These are phyloP conservation scores for Phytophthora colocasiae DNA, from an alignment of 352 stramenopile species.

Conservation along the genomic window DNA sequence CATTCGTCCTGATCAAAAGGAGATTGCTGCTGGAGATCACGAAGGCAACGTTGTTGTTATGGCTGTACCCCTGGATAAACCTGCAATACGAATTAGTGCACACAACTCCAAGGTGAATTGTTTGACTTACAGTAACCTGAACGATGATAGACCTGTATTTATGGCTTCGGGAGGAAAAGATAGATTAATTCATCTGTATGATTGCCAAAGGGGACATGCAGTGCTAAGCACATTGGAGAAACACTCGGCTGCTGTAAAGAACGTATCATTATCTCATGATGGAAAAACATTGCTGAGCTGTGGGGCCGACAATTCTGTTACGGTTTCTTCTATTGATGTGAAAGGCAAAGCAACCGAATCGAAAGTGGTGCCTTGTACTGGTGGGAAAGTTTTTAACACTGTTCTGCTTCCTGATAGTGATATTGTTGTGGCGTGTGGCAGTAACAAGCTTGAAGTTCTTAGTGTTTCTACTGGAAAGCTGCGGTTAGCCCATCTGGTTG, in stretches of 20 bases:
- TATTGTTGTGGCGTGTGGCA: constrained; percentile 69
- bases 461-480: constrained; percentile 68
- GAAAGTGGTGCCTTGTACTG: constrained; percentile 57
- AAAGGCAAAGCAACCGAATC: constrained; percentile 51
- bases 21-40: constrained; percentile 76
- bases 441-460: constrained; percentile 86
- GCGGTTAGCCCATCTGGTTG: constrained; percentile 63
- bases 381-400: constrained; percentile 85
- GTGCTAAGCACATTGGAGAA: constrained; percentile 73
- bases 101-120: constrained; percentile 84
- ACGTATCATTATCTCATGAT: constrained; percentile 74
- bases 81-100: constrained; percentile 48
- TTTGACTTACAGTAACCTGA: constrained; percentile 53
- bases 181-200: constrained; percentile 83
- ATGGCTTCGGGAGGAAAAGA: constrained; percentile 85
- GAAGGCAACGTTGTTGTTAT: constrained; percentile 71
- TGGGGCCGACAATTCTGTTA: constrained; percentile 77
- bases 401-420: constrained; percentile 77
- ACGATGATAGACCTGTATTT: constrained; percentile 27
- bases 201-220: constrained; percentile 47
- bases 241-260: constrained; percentile 76
- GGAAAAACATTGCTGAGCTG: constrained; percentile 72
- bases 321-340: constrained; percentile 53
- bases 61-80: constrained; percentile 46
- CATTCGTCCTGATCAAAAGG: constrained; percentile 62